These are phyloP conservation scores for Zasmidium cellare DNA, from an alignment of 2,329 filamentous ascomycete species.

Conservation along the genomic window DNA sequence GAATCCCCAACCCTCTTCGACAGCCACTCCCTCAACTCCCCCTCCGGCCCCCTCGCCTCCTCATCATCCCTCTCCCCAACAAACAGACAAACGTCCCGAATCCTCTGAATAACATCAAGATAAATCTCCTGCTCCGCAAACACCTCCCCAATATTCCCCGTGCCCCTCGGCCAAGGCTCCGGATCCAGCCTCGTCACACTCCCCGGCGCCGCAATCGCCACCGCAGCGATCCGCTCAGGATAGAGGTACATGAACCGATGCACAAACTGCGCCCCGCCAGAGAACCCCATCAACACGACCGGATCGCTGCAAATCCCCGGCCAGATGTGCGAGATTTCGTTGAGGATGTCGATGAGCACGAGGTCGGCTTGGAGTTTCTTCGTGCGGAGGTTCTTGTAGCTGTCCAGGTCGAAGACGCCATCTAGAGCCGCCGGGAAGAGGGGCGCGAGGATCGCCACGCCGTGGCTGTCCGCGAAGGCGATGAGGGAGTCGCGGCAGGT, in stretches of 20 bases:
- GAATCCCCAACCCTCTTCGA: not conserved
- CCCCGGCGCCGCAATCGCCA: conserved; percentile 12
- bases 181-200: conserved; percentile 10
- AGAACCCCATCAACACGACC: conserved; percentile 13
- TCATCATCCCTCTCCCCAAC: conserved; percentile 11
- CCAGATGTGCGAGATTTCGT: conserved; percentile 14
- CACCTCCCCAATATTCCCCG: not conserved
- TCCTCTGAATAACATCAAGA: conserved; percentile 4
- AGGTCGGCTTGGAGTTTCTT: conserved; percentile 9
- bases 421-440: conserved; percentile 16
- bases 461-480: conserved; percentile 7
- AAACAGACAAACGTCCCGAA: conserved; percentile 5
- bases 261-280: conserved; percentile 16
- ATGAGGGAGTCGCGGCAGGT: conserved; percentile 12
- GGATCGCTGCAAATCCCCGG: conserved; percentile 9
- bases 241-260: conserved; percentile 15
- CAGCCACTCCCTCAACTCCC: conserved; percentile 11
- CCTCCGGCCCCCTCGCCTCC: not conserved
- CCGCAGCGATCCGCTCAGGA: conserved; percentile 11
- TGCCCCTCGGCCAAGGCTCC: conserved; percentile 13
- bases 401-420: conserved; percentile 9
- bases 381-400: conserved; percentile 9
- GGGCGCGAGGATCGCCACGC: conserved; percentile 15
- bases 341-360: conserved; percentile 11
- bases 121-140: conserved; percentile 8